Base-by-base conservation (phyloP, 805 yeast genomes). In the Saccharomycopsis fodiens region DNA sequence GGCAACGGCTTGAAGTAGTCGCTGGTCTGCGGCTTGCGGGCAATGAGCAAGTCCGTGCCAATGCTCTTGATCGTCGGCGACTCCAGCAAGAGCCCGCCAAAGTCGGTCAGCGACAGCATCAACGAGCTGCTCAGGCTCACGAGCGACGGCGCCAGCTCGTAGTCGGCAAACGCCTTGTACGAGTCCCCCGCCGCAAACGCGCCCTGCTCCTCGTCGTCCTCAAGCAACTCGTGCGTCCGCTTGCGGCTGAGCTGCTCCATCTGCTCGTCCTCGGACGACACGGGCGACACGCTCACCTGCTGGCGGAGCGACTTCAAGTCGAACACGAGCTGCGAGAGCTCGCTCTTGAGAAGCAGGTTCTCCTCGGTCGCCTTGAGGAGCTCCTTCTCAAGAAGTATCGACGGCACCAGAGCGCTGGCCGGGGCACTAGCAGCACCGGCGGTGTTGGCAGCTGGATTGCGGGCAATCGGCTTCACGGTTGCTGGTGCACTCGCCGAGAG, bases 321-420 rank as follows among this genome's bases (percentile, higher is more conserved):
- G 8, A 69, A 60, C 3, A 72, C 75, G 5, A 72, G 57, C 46
- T 64, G 67, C 10, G 72, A 67, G 4, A 72, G 66, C 51, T 72
- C 72, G 30, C 64, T 50, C 55, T 70, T 72, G 35, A 72, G 52
- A 37, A 59, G 59, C 49, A 67, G 65, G 52, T 72, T 72, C 48
- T 72, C 76, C 49, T 69, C 69, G 46, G 68, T 69, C 41, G 70
- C 65, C 40, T 64, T 63, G 39, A 63, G 47, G n/a, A 72, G 61
- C 17, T 69, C 68, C 23, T 58, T 61, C 42, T 68, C 71, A 13
- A 68, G 49, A 37, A 17, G 22, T 21, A 21, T 37, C 13, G 2
- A 16, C 17, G 5, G 41, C 41, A 39, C 20, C 36, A 32, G 39
- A 8, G 4, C 6, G n/a, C 5, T 7, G 7, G 15, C 17, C 15